Base-by-base conservation (phyloP, 176 grass and related monocot genomes). In the Puya raimondii region DNA sequence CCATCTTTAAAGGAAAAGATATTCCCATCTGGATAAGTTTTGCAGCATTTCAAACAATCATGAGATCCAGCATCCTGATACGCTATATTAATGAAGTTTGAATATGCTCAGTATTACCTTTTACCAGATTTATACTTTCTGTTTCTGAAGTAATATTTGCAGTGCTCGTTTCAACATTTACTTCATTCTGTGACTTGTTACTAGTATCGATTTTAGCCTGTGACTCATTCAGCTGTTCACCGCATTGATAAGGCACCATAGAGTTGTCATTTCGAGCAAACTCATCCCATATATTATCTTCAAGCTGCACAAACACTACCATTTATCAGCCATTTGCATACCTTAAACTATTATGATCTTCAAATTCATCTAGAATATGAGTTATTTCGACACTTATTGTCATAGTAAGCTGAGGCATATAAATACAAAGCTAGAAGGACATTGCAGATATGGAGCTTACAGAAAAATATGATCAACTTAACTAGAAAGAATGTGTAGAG, bases 211-310 rank as follows among this genome's bases (percentile, higher is more conserved):
- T 70, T 13, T 50, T 18, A 78, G 12, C 10, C 10, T 11, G 70
- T 53, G 50, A 63, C 72, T 71, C 80, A 78, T 68, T 64, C 76
- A 74, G 59, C 33, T 81, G 76, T 59, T 78, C 11, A 2, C 42
- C 68, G 33, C 23, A 18, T 64, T 49, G 11, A 74, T 63, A 9
- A 49, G 33, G 13, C 20, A 64, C 18, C 14, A 27, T 12, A 74
- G 7, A 22, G 11, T 50, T 77, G 61, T 83, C 80, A 67, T 22
- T 72, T 15, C 12, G 56, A 78, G 80, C 21, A 84, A 91, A 76
- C 51, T 84, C 83, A 83, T 81, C 74, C 78, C 79, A 75, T 67
- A 81, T 66, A 74, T 86, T 78, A 75, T 81, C 83, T 83, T 72
- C 78, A 70, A 83, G 70, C 88, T 91, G 84, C 53, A 78, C 22